Base-by-base conservation (phyloP, 176 grass and related monocot species). In the Bonia amplexicaulis region DNA sequence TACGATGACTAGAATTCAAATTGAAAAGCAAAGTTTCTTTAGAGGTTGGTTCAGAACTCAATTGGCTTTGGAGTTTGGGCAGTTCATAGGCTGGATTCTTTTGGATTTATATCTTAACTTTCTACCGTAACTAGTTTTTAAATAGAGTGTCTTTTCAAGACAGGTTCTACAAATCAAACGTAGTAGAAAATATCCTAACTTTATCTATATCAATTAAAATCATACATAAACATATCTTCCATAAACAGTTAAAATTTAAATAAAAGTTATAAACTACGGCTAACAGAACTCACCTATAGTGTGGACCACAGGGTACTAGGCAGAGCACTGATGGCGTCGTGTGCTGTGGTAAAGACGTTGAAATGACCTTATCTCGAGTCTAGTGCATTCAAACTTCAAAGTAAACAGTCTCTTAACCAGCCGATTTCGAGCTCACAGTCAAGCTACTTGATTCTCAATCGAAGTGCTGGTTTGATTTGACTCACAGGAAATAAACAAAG, bases 321-420 rank as follows among this genome's bases (percentile, higher is more conserved):
- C 51, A 60, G 14, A 11, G 22, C 27, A 61, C 22, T n/a, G 42
- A 55, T 40, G 22, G 49, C 22, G 20, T 49, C 41, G 81, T 12
- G 12, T 22, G 15, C 20, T 26, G 6, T 77, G 74, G 44, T 44
- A 42, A 2, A 9, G 66, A 81, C 87, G 61, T 1, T 37, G 12
- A 27, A 90, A 48, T 77, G 46, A 29, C 53, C 22, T 10, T 78
- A 59, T 72, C 33, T 45, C 9, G 9, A 35, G 40, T 77, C 22
- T 67, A n/a, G 68, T 13, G 82, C 27, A 25, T 88, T 88, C 74
- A 79, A 39, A 88, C 81, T 60, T 74, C 15, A 46, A 22, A 77
- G 72, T 86, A 78, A 64, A 65, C 22, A 5, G 42, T 22, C 10
- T 46, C 64, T 48, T 37, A 71, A 57, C 14, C 48, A 69, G 59